Evolutionary conservation across 1,139 yeast genomes (phyloP), one percentile per base, ranked within the genome.

Genomic region (Blastobotrys proliferans): DNA sequence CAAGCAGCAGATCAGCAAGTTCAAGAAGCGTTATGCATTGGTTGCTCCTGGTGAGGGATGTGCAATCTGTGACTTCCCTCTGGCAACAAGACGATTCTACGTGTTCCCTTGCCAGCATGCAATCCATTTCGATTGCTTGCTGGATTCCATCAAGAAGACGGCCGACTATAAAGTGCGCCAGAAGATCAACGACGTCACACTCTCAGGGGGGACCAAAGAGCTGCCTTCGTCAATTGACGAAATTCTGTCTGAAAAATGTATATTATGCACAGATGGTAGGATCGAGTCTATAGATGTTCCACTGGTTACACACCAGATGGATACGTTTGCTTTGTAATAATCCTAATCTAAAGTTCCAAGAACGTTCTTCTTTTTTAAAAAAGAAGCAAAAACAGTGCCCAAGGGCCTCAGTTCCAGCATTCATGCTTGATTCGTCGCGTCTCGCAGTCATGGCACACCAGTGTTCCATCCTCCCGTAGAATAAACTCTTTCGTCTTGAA

Each of bases 71-170:
- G 66, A 72, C 14, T 74, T 74, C 51, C 73, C 94, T 5, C 67
- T 92, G 37, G 74, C 87, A 2, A 75, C 81, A 3, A 76, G 90
- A 46, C 81, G 82, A 55, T 90, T 88, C 56, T 73, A 83, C 40
- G 79, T 83, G 9, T 92, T 88, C 58, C 96, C 97, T 0, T 92
- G 98, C 58, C 83, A 78, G 48, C 98, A 92, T 63, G 79, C 86
- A 6, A 84, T 85, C 67, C 98, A 94, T 60, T 81, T 82, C 45
- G 96, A 88, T 56, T 94, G 98, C 64, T 64, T 88, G 21, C 75
- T 84, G 4, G 75, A 78, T 45, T 67, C 67, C 29, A 74, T 83
- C 32, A 61, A 82, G 43, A 70, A 73, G 43, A 79, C 83, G 9
- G 79, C 81, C 28, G 87, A 87, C 56, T 83, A 81, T 57, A 73